Conservation (phyloP, 345 rosid genomes). For the Combretum micranthum region DNA sequence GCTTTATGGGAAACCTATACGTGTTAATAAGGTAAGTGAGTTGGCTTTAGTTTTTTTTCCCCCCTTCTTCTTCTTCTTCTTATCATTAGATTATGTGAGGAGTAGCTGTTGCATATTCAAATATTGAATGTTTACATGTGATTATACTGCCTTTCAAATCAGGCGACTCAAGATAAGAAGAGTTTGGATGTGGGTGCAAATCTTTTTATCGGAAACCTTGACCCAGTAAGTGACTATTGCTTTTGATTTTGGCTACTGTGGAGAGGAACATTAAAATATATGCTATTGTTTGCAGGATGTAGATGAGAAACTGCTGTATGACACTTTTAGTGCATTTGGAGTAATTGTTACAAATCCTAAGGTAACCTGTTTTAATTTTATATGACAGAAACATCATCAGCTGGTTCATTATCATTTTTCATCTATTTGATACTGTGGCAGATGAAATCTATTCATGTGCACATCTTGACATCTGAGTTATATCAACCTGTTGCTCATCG, state of each 20-base stretch:
- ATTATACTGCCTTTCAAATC: conserved; percentile 13
- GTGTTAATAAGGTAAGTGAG: conserved; percentile 77
- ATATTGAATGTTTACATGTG: neutral
- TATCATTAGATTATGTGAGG: neutral
- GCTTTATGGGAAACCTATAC: conserved; percentile 90
- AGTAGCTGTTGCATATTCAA: neutral
- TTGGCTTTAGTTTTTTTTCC: neutral
- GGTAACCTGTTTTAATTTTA: conserved; percentile 31
- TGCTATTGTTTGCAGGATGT: conserved; percentile 59
- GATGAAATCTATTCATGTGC: too few species aligned
- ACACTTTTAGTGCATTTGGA: conserved; percentile 98
- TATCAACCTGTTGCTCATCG: too few species aligned
- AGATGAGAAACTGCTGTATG: conserved; percentile 92
- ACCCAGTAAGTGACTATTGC: conserved; percentile 56
- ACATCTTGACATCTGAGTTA: too few species aligned
- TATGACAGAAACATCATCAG: neutral
- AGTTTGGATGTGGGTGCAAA: conserved; percentile 98
- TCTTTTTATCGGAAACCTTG: conserved; percentile 95
- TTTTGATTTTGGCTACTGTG: neutral
- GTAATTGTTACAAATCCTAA: conserved; percentile 93
- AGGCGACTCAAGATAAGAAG: conserved; percentile 99
- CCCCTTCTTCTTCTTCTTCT: neutral
- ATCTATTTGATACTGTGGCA: too few species aligned
- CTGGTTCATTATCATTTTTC: neutral
- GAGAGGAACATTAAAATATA: neutral